Percentiles rank a stretch among this genome's conserved stretches.
Conservation (phyloP, 2,329 filamentous ascomycete species). For the Pseudogymnoascus sp. region DNA sequence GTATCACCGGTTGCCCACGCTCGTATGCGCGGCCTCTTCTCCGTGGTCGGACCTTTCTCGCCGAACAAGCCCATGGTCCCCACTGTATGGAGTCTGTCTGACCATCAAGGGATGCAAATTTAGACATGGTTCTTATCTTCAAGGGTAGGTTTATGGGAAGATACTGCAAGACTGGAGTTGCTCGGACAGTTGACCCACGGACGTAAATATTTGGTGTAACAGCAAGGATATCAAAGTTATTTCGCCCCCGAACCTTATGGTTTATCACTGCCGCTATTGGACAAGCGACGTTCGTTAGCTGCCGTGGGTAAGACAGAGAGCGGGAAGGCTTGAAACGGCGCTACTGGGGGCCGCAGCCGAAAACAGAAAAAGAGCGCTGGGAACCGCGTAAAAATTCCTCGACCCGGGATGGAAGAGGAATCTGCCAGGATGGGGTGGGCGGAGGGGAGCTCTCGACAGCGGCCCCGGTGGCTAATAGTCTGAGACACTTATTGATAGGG, state of each 20-base stretch:
- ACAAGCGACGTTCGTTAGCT: background rate
- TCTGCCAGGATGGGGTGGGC: background rate
- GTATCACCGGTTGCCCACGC: background rate
- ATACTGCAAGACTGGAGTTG: background rate
- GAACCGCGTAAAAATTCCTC: background rate
- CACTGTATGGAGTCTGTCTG: background rate
- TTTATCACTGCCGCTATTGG: background rate
- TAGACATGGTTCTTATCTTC: background rate
- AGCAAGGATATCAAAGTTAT: background rate
- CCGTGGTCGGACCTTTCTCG: background rate
- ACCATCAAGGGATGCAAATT: background rate
- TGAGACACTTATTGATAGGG: background rate
- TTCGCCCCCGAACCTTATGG: conserved; percentile 6
- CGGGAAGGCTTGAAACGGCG: conserved; percentile 3
- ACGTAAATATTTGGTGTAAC: background rate
- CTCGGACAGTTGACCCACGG: background rate
- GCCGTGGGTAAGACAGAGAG: background rate
- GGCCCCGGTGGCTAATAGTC: background rate
- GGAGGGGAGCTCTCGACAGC: background rate
- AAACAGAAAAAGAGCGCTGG: background rate
- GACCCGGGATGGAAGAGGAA: background rate
- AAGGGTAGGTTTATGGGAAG: background rate
- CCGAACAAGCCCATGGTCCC: background rate
- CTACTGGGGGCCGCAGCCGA: background rate
- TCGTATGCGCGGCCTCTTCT: background rate